Evolutionary conservation across 805 yeast genomes (phyloP).

Genomic region (Sungouiozyma intestinalis): DNA sequence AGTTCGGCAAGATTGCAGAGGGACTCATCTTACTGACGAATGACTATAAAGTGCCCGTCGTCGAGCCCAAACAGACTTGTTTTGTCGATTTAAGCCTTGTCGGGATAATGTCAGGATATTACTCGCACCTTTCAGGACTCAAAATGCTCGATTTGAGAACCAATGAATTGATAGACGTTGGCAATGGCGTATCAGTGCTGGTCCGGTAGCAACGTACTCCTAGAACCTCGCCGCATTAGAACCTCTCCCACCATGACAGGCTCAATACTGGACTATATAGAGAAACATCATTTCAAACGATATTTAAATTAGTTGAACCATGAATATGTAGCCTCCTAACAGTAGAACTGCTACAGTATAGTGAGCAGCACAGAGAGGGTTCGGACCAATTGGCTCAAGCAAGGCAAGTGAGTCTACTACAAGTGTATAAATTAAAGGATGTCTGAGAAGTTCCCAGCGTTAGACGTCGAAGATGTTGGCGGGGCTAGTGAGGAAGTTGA

Average conservation of each 20-base stretch:
- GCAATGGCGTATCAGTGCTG: conserved; percentile 18
- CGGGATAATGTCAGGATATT: conserved; percentile 24
- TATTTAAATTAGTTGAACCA: too few species aligned
- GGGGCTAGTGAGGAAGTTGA: conserved; percentile 36
- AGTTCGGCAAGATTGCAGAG: conserved; percentile 16
- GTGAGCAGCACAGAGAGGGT: too few species aligned
- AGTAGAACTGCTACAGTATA: too few species aligned
- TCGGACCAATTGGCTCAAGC: too few species aligned
- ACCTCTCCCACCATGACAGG: too few species aligned
- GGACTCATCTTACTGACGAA: conserved; percentile 26
- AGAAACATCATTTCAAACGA: neutral
- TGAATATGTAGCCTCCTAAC: too few species aligned
- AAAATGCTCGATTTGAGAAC: conserved; percentile 24
- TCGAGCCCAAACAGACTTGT: conserved; percentile 21
- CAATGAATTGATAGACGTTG: conserved; percentile 23
- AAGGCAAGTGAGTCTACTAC: neutral
- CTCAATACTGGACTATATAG: neutral
- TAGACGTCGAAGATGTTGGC: conserved; percentile 35
- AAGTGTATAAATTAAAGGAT: conserved; percentile 24
- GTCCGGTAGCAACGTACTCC: conserved; percentile 14
- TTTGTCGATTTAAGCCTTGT: conserved; percentile 22
- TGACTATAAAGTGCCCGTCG: conserved; percentile 24
- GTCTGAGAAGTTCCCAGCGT: conserved; percentile 73
- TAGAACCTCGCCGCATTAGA: too few species aligned
- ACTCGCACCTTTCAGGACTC: conserved; percentile 23